Evolutionary conservation across 2,329 filamentous ascomycete genomes (phyloP), one percentile per base, ranked within the genome.

Genomic region (Metarhizium guizhouense): DNA sequence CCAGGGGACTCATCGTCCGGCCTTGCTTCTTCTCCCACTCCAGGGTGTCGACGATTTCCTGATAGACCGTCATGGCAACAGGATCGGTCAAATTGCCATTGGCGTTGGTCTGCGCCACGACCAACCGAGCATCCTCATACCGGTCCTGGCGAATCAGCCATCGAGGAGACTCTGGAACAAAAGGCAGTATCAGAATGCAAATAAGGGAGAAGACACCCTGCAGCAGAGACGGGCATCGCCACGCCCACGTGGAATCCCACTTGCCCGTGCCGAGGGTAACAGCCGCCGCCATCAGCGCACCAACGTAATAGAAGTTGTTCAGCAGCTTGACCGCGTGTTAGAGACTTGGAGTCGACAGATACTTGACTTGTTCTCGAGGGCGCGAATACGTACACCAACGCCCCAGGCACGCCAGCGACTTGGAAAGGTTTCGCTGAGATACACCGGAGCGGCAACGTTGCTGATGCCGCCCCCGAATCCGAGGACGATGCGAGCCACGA

Each of bases 391-490:
- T 55, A 60, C 58, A 7, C 58, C 58, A 6, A 59, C 58, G 18
- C 53, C 54, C 58, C 58, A 59, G 7, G 58, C 53, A 6, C 64
- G 63, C 45, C 60, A 58, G 2, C 56, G 56, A 3, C 63, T 60
- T 0, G 76, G 70, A 53, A 77, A 76, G 0, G 74, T 75, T 64
- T 82, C 80, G 2, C 73, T 72, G 3, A 82, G 68, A 53, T 77
- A 78, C 0, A 78, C 74, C 0, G 70, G 70, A 1, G 71, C 75
- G 1, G 74, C 73, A 20, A 75, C 72, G 20, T 70, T 73, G 6
- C 73, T 71, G 18, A 77, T 63, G 3, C 68, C 70, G 4, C 62
- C 66, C 4, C 78, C 78, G 38, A 79, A 68, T 0, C 77, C 77
- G 4, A 80, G 64, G 7, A 80, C 65, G 34, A 79, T 72, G 13